A percentile compares a stretch with the other conserved stretches of the same genome.
phyloP scores from a whole-genome alignment of 23 red algal genomes.

The Gracilariopsis chorda region DNA sequence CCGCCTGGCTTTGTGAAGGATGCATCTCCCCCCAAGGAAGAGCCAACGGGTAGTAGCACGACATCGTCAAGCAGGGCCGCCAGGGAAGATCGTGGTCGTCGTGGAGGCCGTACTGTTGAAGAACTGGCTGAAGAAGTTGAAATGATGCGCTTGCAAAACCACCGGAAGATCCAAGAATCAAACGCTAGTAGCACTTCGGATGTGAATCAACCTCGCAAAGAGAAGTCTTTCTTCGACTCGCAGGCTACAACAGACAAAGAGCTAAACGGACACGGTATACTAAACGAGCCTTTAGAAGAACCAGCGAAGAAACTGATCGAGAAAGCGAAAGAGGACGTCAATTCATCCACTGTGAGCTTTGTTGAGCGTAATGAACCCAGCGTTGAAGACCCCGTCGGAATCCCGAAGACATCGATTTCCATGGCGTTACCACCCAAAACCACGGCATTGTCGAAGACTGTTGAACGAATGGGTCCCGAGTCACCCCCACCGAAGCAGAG shows the following conservation, averaged over 20 bases:
- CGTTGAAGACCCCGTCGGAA: background rate
- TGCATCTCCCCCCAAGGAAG: background rate
- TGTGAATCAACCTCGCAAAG: background rate
- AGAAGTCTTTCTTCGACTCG: conserved; percentile 43
- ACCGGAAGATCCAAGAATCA: conserved; percentile 2
- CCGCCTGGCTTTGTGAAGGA: conserved; percentile 59
- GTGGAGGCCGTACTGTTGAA: conserved; percentile 16
- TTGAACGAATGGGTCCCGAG: background rate
- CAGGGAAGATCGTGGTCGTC: conserved; percentile 13
- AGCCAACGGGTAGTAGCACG: background rate
- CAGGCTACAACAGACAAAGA: background rate
- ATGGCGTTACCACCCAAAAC: background rate
- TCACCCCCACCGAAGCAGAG: conserved; percentile 39
- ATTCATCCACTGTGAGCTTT: background rate
- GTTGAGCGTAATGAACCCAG: background rate
- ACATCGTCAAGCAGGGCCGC: background rate
- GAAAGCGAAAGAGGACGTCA: background rate
- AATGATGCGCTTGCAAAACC: conserved; percentile 69
- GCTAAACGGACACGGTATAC: conserved; percentile 31
- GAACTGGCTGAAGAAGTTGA: conserved; percentile 78
- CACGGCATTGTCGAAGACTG: background rate
- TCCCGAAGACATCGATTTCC: background rate
- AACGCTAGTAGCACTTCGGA: background rate
- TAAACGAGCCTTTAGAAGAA: conserved; percentile 6
- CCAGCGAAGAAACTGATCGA: background rate